Conservation (phyloP, 805 yeast genomes). For the Ogataea pini region DNA sequence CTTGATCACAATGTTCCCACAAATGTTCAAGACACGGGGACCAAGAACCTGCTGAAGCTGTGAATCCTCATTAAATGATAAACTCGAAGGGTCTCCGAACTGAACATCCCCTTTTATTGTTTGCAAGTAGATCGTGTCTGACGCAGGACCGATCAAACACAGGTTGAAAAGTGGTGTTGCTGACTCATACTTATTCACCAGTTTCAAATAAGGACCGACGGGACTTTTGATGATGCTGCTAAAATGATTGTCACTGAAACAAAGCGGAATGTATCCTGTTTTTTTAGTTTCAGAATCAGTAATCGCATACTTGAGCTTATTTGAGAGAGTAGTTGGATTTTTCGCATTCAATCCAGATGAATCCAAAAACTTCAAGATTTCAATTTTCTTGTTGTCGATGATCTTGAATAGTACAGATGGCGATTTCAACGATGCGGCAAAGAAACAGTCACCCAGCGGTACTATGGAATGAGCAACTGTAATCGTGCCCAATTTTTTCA, state of each 20-base stretch:
- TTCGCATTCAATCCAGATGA: not conserved
- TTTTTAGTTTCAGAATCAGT: not conserved
- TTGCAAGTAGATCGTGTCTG: not conserved
- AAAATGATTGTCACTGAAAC: constrained; percentile 8
- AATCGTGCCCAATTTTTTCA: constrained; percentile 2
- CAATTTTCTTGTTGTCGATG: not conserved
- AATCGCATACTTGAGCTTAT: not conserved
- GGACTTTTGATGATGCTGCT: constrained; percentile 6
- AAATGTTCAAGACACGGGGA: not conserved
- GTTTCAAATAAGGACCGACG: not conserved
- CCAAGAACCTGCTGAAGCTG: not conserved
- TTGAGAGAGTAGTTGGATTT: not conserved
- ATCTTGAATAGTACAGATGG: constrained; percentile 7
- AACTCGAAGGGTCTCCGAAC: not conserved
- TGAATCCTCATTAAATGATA: not conserved
- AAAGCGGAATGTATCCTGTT: not conserved
- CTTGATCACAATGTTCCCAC: not conserved
- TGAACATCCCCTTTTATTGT: not conserved
- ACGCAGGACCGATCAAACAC: not conserved
- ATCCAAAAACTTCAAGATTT: not conserved
- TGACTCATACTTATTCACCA: too few relatives aligned
- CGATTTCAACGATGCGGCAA: constrained; percentile 8
- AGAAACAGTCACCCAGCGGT: constrained; percentile 1
- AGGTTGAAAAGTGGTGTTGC: not conserved
- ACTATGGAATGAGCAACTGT: constrained; percentile 7